phyloP scores from a whole-genome alignment of 2,329 filamentous ascomycete species.

The Sarocladium oryzae region DNA sequence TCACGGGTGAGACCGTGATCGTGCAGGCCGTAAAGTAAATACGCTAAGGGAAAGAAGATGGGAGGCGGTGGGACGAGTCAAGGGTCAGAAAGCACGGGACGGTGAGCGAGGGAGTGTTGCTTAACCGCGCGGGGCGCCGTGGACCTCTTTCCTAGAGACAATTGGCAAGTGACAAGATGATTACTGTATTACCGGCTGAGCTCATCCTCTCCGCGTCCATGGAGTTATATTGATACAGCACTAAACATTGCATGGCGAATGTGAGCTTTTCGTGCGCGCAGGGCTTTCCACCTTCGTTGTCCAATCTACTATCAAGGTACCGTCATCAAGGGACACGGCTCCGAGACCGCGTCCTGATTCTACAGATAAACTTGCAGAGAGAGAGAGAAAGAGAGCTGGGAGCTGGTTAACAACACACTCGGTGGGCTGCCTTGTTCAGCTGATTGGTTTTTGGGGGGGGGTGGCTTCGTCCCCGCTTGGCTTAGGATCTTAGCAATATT shows the following conservation, averaged over 20 bases:
- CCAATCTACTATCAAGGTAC: too few species aligned
- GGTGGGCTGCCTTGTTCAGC: conserved; percentile 1
- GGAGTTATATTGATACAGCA: too few species aligned
- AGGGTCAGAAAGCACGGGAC: not conserved
- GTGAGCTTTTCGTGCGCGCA: too few species aligned
- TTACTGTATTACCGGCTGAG: too few species aligned
- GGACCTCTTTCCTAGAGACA: not conserved
- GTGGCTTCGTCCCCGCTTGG: conserved; percentile 2
- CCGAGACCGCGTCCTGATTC: too few species aligned
- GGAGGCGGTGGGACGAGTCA: conserved; percentile 7
- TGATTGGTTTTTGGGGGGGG: not conserved
- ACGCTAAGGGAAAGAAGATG: not conserved
- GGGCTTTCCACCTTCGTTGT: too few species aligned
- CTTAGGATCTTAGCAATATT: conserved; percentile 4
- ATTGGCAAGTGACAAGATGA: too few species aligned
- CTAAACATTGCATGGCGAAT: too few species aligned
- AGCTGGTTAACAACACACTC: not conserved
- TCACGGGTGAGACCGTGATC: conserved; percentile 7
- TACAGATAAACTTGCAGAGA: too few species aligned
- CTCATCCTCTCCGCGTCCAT: too few species aligned
- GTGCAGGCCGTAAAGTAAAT: not conserved
- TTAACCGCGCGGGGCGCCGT: conserved; percentile 7
- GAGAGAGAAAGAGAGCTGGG: not conserved
- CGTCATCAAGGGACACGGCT: too few species aligned
- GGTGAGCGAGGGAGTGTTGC: not conserved